These are phyloP conservation scores for Blastobotrys peoriensis DNA, from an alignment of 805 yeast genomes.

Conservation along the genomic window DNA sequence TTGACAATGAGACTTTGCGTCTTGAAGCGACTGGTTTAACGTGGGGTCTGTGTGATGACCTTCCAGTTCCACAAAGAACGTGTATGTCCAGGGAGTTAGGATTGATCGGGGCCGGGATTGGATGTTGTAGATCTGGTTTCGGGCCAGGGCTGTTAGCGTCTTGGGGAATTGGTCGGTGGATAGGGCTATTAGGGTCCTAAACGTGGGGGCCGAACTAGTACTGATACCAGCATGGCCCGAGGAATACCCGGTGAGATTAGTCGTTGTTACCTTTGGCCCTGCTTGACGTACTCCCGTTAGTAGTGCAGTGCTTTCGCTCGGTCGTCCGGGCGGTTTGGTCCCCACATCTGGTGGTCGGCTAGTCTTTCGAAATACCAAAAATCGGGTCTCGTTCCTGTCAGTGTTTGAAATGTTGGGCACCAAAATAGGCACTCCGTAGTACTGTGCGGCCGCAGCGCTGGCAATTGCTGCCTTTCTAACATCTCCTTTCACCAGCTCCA, in stretches of 20 bases:
- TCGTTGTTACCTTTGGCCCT: no score
- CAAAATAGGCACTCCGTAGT: constrained; percentile 53
- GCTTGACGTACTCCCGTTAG: no score
- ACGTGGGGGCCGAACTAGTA: no score
- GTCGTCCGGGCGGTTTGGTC: no score
- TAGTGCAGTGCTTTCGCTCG: no score
- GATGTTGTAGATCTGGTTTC: constrained; percentile 59
- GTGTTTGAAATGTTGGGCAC: constrained; percentile 61
- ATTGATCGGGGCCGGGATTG: constrained; percentile 76
- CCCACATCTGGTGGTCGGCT: no score
- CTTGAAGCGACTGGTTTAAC: constrained; percentile 33
- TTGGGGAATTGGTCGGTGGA: no score
- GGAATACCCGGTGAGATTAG: no score
- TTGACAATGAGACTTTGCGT: constrained; percentile 40
- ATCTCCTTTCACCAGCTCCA: constrained; percentile 47
- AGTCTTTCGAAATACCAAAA: constrained; percentile 62
- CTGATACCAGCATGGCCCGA: no score
- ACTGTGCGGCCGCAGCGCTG: constrained; percentile 56
- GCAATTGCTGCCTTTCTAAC: constrained; percentile 63
- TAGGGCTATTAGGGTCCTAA: no score
- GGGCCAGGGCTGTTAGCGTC: no score
- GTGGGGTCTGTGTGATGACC: constrained; percentile 26
- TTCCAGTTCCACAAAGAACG: constrained; percentile 70
- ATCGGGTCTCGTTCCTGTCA: constrained; percentile 76
- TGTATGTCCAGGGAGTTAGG: constrained; percentile 68